Base-by-base conservation (phyloP, 768 basidiomycete species). In the Boletus eberwhitei region DNA sequence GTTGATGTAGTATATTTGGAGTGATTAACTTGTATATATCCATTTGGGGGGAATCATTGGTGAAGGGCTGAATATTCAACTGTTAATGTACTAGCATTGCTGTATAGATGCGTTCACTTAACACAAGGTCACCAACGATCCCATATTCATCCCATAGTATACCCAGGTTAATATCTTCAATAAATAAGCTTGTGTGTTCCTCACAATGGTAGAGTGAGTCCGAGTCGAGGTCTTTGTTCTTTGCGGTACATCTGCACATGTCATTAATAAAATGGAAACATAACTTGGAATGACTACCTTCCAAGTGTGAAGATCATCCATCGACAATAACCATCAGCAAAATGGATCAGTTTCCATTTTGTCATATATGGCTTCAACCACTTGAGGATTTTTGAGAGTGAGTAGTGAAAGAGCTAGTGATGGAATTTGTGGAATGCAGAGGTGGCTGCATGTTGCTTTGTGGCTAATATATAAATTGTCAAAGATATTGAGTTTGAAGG, bases 21-120 rank as follows among this genome's bases (percentile, higher is more conserved):
- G 29, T 29, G 29, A 29, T 29, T 29, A 29, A 29, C 29, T 29
- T 29, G 29, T 29, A 29, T 6, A 74, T 74, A 26, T 75, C 59
- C 0, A 70, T 67, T 8, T 57, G 55, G 0, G 70, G 70, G 32
- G 73, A 73, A n/a, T n/a, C n/a, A n/a, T n/a, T n/a, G n/a, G n/a
- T n/a, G n/a, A n/a, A n/a, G n/a, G n/a, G n/a, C n/a, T n/a, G n/a
- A n/a, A n/a, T n/a, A n/a, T n/a, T n/a, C n/a, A n/a, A n/a, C n/a
- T n/a, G n/a, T n/a, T n/a, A n/a, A n/a, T n/a, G n/a, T n/a, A n/a
- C n/a, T n/a, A n/a, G n/a, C n/a, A n/a, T n/a, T n/a, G n/a, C n/a
- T n/a, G n/a, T n/a, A n/a, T n/a, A n/a, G n/a, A n/a, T n/a, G n/a
- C n/a, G n/a, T n/a, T n/a, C n/a, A n/a, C n/a, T n/a, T 41, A 49